These are phyloP conservation scores for Russula lepida DNA, from an alignment of 768 basidiomycete species.

Conservation along the genomic window DNA sequence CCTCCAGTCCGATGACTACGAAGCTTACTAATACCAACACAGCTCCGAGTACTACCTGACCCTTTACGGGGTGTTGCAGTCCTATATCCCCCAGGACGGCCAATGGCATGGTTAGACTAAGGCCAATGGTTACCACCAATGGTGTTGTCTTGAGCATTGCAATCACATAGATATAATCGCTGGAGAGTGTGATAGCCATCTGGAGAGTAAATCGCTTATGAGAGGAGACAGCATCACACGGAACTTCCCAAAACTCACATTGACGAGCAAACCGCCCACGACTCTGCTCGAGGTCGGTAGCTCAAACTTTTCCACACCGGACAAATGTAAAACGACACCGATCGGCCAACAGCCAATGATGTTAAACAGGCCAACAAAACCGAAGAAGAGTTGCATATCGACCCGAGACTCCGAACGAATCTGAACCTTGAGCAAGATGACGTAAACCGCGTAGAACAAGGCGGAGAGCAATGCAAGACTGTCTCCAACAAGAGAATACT, in stretches of 20 bases:
- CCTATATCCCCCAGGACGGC: conserved; percentile 78
- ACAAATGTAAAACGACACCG: conserved; percentile 65
- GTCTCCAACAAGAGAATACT: conserved; percentile 55
- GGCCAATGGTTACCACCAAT: conserved; percentile 83
- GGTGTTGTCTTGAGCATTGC: conserved; percentile 98
- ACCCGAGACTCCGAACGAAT: conserved; percentile 75
- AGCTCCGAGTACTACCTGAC: conserved; percentile 66
- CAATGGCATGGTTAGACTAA: conserved; percentile 89
- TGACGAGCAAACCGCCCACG: conserved; percentile 44
- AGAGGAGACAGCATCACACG: neutral
- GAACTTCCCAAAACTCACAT: conserved; percentile 34
- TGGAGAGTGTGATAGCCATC: conserved; percentile 78
- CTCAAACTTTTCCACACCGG: conserved; percentile 67
- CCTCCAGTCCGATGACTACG: conserved; percentile 57
- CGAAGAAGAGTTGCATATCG: conserved; percentile 93
- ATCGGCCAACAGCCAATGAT: conserved; percentile 68
- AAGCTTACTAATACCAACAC: conserved; percentile 70
- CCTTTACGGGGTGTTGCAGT: conserved; percentile 46
- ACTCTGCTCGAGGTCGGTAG: conserved; percentile 47
- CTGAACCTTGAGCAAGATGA: conserved; percentile 81
- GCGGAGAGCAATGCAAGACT: conserved; percentile 79
- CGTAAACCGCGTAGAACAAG: conserved; percentile 80
- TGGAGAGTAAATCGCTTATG: conserved; percentile 27
- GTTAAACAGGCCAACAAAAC: conserved; percentile 87
- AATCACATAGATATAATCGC: conserved; percentile 79